Evolutionary conservation across 1,284 basidiomycete genomes (phyloP).

Genomic region (Ceratobasidium papillatum): DNA sequence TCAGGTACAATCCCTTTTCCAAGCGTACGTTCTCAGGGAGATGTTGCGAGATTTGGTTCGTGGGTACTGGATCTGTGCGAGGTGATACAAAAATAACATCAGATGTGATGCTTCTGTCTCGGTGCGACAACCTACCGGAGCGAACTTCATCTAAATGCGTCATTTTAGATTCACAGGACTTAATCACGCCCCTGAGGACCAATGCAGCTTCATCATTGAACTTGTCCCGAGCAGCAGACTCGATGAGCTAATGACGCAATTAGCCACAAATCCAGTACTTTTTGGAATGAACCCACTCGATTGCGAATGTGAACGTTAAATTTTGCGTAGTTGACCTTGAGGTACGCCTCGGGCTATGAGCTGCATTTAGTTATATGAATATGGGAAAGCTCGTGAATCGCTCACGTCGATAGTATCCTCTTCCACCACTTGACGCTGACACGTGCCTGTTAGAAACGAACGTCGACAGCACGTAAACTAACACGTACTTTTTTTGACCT

Average conservation of each 20-base stretch:
- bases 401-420: constrained; percentile 73
- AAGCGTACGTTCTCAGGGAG: constrained; percentile 62
- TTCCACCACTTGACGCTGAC: constrained; percentile 65
- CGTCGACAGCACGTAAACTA: neutral
- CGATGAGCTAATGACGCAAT: constrained; percentile 65
- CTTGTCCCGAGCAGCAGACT: constrained; percentile 75
- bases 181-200: constrained; percentile 75
- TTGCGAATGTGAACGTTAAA: constrained; percentile 92
- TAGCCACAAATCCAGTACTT: neutral
- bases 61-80: constrained; percentile 66
- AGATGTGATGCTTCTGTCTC: constrained; percentile 5
- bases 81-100: neutral
- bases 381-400: neutral
- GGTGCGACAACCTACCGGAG: constrained; percentile 61
- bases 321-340: constrained; percentile 87
- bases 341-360: constrained; percentile 72
- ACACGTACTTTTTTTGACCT: constrained; percentile 37
- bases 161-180: constrained; percentile 72
- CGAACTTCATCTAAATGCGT: constrained; percentile 66
- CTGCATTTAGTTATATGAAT: constrained; percentile 27
- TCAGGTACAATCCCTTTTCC: constrained; percentile 47
- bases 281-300: constrained; percentile 60
- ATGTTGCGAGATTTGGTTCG: constrained; percentile 65
- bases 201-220: constrained; percentile 78
- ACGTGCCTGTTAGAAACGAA: neutral